Evolutionary conservation across 2,329 filamentous ascomycete genomes (phyloP), one percentile per base, ranked within the genome.

Genomic region (Aspergillus fumigatiaffinis): DNA sequence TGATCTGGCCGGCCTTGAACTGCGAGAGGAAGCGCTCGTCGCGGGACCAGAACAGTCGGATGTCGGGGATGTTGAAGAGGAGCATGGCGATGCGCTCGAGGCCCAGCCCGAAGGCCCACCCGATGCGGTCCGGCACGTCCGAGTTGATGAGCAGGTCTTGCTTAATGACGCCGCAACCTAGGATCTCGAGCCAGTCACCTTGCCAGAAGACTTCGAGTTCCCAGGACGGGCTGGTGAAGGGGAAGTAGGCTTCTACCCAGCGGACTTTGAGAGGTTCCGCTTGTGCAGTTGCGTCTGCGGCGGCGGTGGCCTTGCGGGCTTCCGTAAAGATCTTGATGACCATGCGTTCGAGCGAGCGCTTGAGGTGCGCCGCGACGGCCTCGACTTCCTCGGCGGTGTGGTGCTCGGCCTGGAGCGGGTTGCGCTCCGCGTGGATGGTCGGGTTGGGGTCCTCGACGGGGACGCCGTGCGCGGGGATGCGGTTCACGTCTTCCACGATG

Each of bases 181-280:
- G 83, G 4, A 97, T 87, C 76, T 99, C 94, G 35, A 99, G 86
- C 94, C 94, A 99, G 71, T 95, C 90, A 29, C 90, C 92, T 64
- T 89, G 87, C 84, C 93, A 97, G 80, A 90, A 92, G 9, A 99
- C 91, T 71, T 99, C 94, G 25, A 99, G 83, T 73, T 99, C 94
- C 90, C 91, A 99, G 6, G 89, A 94, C 0, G 94, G 94, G 57
- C 88, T 92, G 0, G 94, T 99, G 73, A 97, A 97, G 42, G 94
- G 94, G 77, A 99, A 99, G 76, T 94, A 97, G 1, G 94, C 92
- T 74, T 97, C 93, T 7, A 97, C 87, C 94, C 94, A 99, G 63
- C 94, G 86, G 68, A 97, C 87, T 65, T 86, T 87, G 42, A 97
- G 79, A 4, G 92, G 91, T 68, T 95, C 89, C 51, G 85, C 80